phyloP scores from a whole-genome alignment of 176 grass and related monocot genomes.

The Rhipidocladum racemiflorum region DNA sequence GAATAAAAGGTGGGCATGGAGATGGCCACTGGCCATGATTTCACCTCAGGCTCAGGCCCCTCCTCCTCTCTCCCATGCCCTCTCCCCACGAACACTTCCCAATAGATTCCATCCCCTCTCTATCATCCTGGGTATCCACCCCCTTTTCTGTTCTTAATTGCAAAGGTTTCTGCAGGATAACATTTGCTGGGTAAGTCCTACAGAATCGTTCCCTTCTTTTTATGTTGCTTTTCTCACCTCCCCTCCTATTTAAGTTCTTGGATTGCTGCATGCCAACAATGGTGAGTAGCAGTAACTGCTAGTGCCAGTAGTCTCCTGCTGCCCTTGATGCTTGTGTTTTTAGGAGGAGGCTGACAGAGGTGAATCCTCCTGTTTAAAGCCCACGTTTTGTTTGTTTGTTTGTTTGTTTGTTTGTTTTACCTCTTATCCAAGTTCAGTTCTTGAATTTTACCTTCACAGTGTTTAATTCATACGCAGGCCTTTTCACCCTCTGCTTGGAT shows the following conservation, averaged over 20 bases:
- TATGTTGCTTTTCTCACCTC: slow-evolving; percentile 46
- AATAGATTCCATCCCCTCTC: slow-evolving; percentile 61
- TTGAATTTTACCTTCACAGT: slow-evolving; percentile 1
- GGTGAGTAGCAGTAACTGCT: background rate
- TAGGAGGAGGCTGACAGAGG: slow-evolving; percentile 23
- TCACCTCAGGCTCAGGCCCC: slow-evolving; percentile 20
- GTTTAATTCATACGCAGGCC: background rate
- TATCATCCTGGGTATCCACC: slow-evolving; percentile 52
- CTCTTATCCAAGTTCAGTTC: background rate
- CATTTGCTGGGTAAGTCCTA: slow-evolving; percentile 53
- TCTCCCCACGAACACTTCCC: slow-evolving; percentile 40
- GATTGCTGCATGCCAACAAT: slow-evolving; percentile 19
- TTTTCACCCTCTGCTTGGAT: background rate
- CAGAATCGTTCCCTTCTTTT: slow-evolving; percentile 51
- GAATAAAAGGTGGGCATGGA: slow-evolving; percentile 18
- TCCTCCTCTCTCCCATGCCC: background rate
- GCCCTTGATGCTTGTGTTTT: slow-evolving; percentile 10
- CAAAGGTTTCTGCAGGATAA: slow-evolving; percentile 63
- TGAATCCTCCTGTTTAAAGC: slow-evolving; percentile 8
- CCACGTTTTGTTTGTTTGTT: background rate
- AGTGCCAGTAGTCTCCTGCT: background rate
- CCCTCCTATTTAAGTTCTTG: slow-evolving; percentile 37
- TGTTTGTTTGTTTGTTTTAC: background rate
- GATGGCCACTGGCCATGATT: slow-evolving; percentile 39
- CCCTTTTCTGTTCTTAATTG: slow-evolving; percentile 48